Base-by-base conservation (phyloP, 257 asterid genomes). In the Galeopsis tetrahit region DNA sequence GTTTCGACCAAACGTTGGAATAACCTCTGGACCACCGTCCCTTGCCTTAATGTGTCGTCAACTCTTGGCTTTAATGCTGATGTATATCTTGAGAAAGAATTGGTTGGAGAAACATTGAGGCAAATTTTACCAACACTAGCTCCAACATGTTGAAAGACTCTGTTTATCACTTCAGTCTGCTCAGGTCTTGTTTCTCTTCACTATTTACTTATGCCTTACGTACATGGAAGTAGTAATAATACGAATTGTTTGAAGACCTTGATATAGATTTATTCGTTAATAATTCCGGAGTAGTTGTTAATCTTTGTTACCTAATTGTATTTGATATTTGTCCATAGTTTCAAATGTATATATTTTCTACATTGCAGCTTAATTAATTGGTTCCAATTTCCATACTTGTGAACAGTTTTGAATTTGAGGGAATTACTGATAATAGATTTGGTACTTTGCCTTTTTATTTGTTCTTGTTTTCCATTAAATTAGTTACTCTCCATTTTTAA, bases 1-100 rank as follows among this genome's bases (percentile, higher is more conserved):
- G 35, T 63, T 21, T 53, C 40, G 15, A 15, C 67, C 43, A 63
- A 63, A 63, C n/a, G 38, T 14, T 63, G 51, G 51, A 17, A 8
- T 17, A 15, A 63, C 17, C 69, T 42, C 14, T 64, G 69, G 69
- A 40, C 36, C 15, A 64, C 69, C 69, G 3, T 62, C 7, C 68
- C 68, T 14, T 62, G 68, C 34, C 51, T 62, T 62, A 3, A 66
- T 13, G 44, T 7, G 4, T 9, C 60, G 0, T 46, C 43, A 46
- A 3, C 33, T 48, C 15, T 21, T 65, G 6, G 17, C 11, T 44
- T 43, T 44, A n/a, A n/a, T n/a, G 2, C 5, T 13, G 7, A 6
- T 21, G 0, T n/a, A 44, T 0, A 3, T 44, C 2, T 13, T 1
- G 2, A 2, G 48, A 14, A 10, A 4, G 66, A n/a, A n/a, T 5